These are phyloP conservation scores for Cercospora zeina DNA, from an alignment of 2,329 filamentous ascomycete species.

Conservation along the genomic window DNA sequence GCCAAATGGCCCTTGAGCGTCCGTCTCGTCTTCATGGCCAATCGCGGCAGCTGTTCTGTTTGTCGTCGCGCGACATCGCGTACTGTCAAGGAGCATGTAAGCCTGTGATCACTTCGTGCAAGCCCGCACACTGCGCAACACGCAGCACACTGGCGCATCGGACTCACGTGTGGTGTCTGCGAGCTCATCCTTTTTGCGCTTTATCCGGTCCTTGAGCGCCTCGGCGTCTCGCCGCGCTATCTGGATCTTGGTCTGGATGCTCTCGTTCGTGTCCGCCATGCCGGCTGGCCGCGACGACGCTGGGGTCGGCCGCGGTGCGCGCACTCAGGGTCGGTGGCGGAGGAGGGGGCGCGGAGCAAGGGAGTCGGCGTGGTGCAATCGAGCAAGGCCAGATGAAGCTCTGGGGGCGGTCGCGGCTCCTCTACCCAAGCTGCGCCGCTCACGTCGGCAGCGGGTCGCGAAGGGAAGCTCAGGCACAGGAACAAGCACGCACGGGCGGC, in stretches of 20 bases:
- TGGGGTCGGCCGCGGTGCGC: slow-evolving; percentile 18
- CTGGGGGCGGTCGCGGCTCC: slow-evolving; percentile 9
- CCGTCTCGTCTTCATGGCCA: slow-evolving; percentile 95
- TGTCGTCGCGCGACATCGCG: slow-evolving; percentile 89
- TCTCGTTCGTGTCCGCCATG: slow-evolving; percentile 54
- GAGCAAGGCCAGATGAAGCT: slow-evolving; percentile 19
- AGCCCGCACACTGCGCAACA: slow-evolving; percentile 17
- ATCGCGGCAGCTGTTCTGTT: slow-evolving; percentile 87
- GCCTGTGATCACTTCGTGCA: slow-evolving; percentile 11
- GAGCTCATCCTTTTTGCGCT: slow-evolving; percentile 99
- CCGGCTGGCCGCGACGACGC: slow-evolving; percentile 29
- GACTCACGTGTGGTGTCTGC: slow-evolving; percentile 93
- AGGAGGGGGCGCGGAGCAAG: slow-evolving; percentile 15
- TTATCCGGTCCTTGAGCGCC: slow-evolving; percentile 58
- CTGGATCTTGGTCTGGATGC: slow-evolving; percentile 70
- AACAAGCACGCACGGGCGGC: slow-evolving; percentile 10
- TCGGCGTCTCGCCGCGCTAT: slow-evolving; percentile 96
- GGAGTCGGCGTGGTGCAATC: slow-evolving; percentile 18
- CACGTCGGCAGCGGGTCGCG: slow-evolving; percentile 10
- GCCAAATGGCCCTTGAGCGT: slow-evolving; percentile 96
- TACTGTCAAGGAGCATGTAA: slow-evolving; percentile 57
- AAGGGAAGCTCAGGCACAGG: slow-evolving; percentile 13
- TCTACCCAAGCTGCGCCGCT: slow-evolving; percentile 24
- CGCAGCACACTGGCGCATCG: slow-evolving; percentile 20
- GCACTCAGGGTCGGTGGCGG: slow-evolving; percentile 16